Evolutionary conservation across 179 eudicot species (phyloP), one percentile per base, ranked within the genome.

Genomic region (Silene vulgaris): DNA sequence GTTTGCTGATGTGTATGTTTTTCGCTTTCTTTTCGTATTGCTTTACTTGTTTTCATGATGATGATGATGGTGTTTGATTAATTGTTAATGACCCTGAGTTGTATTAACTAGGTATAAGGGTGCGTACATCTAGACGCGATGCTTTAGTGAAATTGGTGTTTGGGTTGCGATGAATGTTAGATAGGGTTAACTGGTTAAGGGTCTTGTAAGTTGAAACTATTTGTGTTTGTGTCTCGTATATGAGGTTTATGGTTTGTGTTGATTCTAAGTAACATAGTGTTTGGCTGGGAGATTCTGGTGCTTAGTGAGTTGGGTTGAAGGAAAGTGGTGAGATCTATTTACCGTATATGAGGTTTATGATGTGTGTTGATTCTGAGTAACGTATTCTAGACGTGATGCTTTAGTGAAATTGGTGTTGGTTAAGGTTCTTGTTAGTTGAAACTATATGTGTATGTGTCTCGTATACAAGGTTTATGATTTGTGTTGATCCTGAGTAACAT

Each of bases 1-100:
- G 81, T 91, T 93, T 81, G 98, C 97, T 59, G 98, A 93, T 82
- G 93, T 93, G 98, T 93, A 88, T 71, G 97, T 82, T 17, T 74
- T 48, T 74, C 6, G 66, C 37, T 67, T 8, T 50, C 1, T 19
- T 7, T 52, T 0, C 26, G 26, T 70, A 14, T 30, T 60, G 21
- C 8, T 30, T 32, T 71, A 7, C 5, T 8, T 11, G 48, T 69
- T 43, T 8, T 35, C 40, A 35, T 35, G 8, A 35, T 35, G 1
- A 32, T 32, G 32, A 29, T 29, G 32, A 29, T 29, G 32, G 2
- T 29, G 32, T 3, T 29, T 29, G 32, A 29, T 29, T 29, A 29
- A 35, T 35, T 35, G 6, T 35, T 35, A 35, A 35, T 69, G 8
- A 0, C 23, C 57, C 48, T 70, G 73, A 23, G 11, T 67, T 71